Base-by-base conservation (phyloP, 2,329 filamentous ascomycete genomes). In the Lachnellula willkommii region DNA sequence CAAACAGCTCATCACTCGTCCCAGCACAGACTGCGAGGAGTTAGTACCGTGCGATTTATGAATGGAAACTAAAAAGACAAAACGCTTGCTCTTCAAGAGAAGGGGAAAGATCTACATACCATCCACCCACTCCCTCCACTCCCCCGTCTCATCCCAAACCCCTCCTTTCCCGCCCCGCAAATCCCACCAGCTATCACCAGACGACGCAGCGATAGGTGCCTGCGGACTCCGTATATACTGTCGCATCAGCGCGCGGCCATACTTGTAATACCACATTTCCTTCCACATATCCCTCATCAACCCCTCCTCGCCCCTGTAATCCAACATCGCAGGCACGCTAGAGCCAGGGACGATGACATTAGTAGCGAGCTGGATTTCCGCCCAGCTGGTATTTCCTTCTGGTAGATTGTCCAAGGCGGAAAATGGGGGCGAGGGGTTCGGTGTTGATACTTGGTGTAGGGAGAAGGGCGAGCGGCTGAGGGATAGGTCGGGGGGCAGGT, bases 121-220 rank as follows among this genome's bases (percentile, higher is more conserved):
- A 53, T 42, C 12, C 22, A 7, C 8, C 45, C 37, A 54, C 20
- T 47, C 46, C n/a, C 22, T 45, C 42, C 42, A 45, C 12, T 45
- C 47, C 20, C 58, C 58, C n/a, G 28, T 45, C 12, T 73, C 74
- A 0, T 78, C 79, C 79, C 79, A 82, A 3, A 80, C 67, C 7
- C 79, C 79, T 3, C 79, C 78, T n/a, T 71, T 72, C 0, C 79
- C 79, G 9, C 78, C 79, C 14, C 77, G 73, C 53, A 70, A 65
- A 60, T 81, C 76, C 75, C 77, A 78, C 66, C 71, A 72, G 1
- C 72, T 69, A 50, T 77, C 72, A 3, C 74, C 72, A 9, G 71
- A 71, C 53, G 76, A 72, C 14, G 75, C 74, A 0, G 74, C 73
- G 32, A 71, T 67, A 1, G 74, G 61, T 0, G 73, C 74, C 43